Conservation (phyloP, 805 yeast species). For the Spathaspora girioi region DNA sequence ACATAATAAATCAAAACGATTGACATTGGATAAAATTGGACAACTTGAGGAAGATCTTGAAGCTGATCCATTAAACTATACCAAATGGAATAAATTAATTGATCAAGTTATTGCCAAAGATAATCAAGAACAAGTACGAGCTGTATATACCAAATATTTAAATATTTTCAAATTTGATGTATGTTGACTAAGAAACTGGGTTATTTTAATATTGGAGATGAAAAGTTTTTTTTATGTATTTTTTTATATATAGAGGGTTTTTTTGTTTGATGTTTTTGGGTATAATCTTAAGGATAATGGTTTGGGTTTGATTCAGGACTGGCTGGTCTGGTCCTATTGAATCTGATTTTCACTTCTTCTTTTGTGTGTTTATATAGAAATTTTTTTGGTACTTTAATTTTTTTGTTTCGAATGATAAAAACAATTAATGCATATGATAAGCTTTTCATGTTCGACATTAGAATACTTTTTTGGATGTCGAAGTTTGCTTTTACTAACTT, state of each 20-base stretch:
- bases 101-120: constrained; percentile 48
- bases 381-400: neutral
- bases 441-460: neutral
- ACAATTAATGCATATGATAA: neutral
- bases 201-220: neutral
- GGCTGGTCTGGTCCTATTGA: neutral
- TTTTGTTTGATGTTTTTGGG: neutral
- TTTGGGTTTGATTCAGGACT: neutral
- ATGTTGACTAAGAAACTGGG: constrained; percentile 8
- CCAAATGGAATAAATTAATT: constrained; percentile 55
- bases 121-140: constrained; percentile 55
- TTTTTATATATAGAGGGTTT: neutral
- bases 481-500: constrained; percentile 16
- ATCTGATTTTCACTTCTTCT: neutral
- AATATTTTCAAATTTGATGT: constrained; percentile 62
- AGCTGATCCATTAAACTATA: constrained; percentile 49
- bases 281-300: neutral
- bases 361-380: neutral
- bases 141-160: constrained; percentile 58
- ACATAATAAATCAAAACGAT: constrained; percentile 17
- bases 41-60: constrained; percentile 54
- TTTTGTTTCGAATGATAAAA: neutral
- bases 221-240: neutral
- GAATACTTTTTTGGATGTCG: neutral
- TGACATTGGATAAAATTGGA: constrained; percentile 50